Conservation (phyloP, 495 filamentous ascomycete species). For the Bathelium albidoporum region DNA sequence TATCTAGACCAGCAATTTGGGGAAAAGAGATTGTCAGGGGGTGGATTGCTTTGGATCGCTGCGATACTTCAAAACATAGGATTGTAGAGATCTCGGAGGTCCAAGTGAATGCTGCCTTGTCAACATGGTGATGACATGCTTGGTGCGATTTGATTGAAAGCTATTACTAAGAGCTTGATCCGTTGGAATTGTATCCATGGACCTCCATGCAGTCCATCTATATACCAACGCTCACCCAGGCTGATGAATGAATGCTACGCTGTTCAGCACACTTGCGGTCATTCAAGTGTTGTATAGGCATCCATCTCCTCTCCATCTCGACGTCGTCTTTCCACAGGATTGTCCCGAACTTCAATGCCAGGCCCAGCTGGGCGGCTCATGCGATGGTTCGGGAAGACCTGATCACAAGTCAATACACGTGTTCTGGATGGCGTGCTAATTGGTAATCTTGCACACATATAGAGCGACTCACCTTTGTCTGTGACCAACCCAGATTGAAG, state of each 20-base stretch:
- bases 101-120: too few relatives aligned
- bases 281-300: conserved; percentile 40
- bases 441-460: background rate
- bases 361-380: conserved; percentile 50
- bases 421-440: background rate
- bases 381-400: conserved; percentile 59
- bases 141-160: too few relatives aligned
- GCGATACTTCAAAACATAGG: too few relatives aligned
- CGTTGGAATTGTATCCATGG: too few relatives aligned
- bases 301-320: conserved; percentile 36
- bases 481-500: conserved; percentile 83
- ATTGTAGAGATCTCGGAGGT: too few relatives aligned
- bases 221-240: background rate
- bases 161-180: too few relatives aligned
- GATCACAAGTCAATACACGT: background rate
- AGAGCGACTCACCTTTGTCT: conserved; percentile 63
- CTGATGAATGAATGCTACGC: background rate
- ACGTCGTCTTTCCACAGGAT: conserved; percentile 41
- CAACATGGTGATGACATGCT: too few relatives aligned
- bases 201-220: background rate
- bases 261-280: conserved; percentile 7
- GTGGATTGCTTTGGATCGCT: too few relatives aligned
- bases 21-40: too few relatives aligned
- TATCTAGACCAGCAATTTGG: too few relatives aligned
- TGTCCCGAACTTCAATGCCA: conserved; percentile 51